These are phyloP conservation scores for Ceratocystis smalleyi DNA, from an alignment of 2,329 filamentous ascomycete species.

Conservation along the genomic window DNA sequence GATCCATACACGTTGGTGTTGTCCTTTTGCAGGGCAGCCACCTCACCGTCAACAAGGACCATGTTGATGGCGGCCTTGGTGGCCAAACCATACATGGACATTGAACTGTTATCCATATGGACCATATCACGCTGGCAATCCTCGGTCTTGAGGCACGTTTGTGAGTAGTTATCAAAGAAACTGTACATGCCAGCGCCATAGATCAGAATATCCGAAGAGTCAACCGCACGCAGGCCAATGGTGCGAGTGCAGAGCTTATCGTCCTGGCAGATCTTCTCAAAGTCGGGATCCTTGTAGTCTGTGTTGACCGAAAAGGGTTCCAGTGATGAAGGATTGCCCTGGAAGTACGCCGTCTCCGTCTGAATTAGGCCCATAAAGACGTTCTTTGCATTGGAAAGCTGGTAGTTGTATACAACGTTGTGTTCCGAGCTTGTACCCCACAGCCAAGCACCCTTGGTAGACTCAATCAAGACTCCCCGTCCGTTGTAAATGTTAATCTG, in stretches of 20 bases:
- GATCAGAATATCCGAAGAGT: slow-evolving; percentile 51
- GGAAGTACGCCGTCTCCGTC: slow-evolving; percentile 79
- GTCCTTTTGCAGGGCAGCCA: slow-evolving; percentile 39
- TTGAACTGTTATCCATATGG: slow-evolving; percentile 47
- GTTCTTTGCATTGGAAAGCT: slow-evolving; percentile 60
- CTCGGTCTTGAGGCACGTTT: slow-evolving; percentile 50
- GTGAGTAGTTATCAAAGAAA: slow-evolving; percentile 70
- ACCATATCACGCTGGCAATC: slow-evolving; percentile 69
- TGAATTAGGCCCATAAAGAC: slow-evolving; percentile 75
- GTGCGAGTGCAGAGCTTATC: slow-evolving; percentile 47
- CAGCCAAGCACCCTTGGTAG: slow-evolving; percentile 58
- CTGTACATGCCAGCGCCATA: slow-evolving; percentile 64
- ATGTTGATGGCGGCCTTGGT: slow-evolving; percentile 64
- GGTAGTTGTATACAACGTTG: slow-evolving; percentile 65
- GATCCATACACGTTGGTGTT: slow-evolving; percentile 53
- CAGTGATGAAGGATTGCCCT: slow-evolving; percentile 62
- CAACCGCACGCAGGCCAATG: slow-evolving; percentile 57
- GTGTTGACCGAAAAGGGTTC: slow-evolving; percentile 47
- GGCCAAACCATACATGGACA: slow-evolving; percentile 52
- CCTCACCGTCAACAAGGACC: slow-evolving; percentile 45
- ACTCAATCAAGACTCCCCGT: slow-evolving; percentile 68
- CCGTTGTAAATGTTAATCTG: slow-evolving; percentile 82
- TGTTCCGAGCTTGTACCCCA: slow-evolving; percentile 61
- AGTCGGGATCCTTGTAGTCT: slow-evolving; percentile 52
- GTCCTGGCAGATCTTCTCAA: slow-evolving; percentile 37